These are phyloP conservation scores for Lasiodiplodia hormozganensis DNA, from an alignment of 2,329 filamentous ascomycete genomes.

Conservation along the genomic window DNA sequence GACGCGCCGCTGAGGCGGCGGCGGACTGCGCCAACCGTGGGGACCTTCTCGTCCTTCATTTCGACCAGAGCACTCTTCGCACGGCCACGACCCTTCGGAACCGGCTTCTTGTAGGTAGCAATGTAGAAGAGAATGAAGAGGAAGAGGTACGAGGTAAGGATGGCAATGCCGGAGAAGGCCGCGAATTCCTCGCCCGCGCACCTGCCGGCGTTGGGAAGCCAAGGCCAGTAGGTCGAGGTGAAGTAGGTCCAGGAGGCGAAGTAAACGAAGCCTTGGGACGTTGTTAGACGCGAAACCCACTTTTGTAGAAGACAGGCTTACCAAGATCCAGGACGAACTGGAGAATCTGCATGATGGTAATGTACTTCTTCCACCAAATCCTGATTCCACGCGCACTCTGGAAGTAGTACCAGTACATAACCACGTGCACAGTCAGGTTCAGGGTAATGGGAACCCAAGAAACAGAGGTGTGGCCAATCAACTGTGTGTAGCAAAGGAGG, in stretches of 20 bases:
- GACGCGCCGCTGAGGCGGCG: slow-evolving; percentile 57
- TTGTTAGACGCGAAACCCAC: background rate
- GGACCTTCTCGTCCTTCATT: slow-evolving; percentile 75
- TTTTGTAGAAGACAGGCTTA: slow-evolving; percentile 54
- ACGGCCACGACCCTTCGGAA: slow-evolving; percentile 74
- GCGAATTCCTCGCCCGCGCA: slow-evolving; percentile 98
- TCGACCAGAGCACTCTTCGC: slow-evolving; percentile 87
- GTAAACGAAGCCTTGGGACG: slow-evolving; percentile 83
- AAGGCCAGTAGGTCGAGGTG: slow-evolving; percentile 85
- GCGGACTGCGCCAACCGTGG: slow-evolving; percentile 60
- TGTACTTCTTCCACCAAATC: slow-evolving; percentile 99
- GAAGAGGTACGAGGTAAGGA: slow-evolving; percentile 92
- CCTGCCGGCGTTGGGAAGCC: slow-evolving; percentile 81
- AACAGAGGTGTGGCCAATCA: slow-evolving; percentile 89
- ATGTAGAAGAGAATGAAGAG: slow-evolving; percentile 99
- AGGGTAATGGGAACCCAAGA: slow-evolving; percentile 94
- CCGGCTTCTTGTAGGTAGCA: slow-evolving; percentile 90
- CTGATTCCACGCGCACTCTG: slow-evolving; percentile 93
- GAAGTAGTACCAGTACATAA: slow-evolving; percentile 99
- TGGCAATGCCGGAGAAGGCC: slow-evolving; percentile 88
- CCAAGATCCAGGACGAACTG: slow-evolving; percentile 97
- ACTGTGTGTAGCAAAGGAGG: slow-evolving; percentile 96
- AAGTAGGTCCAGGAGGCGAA: slow-evolving; percentile 99
- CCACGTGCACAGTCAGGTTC: slow-evolving; percentile 92
- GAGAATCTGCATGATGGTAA: slow-evolving; percentile 94